These are phyloP conservation scores for Xylaria curta DNA, from an alignment of 495 filamentous ascomycete genomes.

Conservation along the genomic window DNA sequence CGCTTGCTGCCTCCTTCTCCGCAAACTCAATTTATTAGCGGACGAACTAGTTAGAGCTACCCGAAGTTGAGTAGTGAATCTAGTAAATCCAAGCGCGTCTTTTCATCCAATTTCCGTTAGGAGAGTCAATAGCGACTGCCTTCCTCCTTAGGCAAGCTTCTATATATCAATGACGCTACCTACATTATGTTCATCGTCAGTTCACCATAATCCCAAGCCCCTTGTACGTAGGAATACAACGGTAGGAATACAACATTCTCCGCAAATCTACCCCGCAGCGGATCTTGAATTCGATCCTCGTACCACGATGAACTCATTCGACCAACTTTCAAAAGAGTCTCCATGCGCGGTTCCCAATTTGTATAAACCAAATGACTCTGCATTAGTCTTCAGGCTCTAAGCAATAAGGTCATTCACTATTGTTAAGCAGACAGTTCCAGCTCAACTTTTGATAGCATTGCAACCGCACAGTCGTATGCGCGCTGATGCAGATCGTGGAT, in stretches of 20 bases:
- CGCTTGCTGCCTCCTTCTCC: not conserved
- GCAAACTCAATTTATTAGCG: not conserved
- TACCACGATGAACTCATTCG: not conserved
- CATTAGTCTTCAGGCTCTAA: not conserved
- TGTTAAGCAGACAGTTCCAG: not conserved
- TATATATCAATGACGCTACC: not conserved
- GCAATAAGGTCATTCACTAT: not conserved
- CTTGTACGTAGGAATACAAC: not conserved
- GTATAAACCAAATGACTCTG: not conserved
- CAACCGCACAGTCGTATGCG: not conserved
- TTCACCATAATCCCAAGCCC: not conserved
- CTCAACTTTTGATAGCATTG: not conserved
- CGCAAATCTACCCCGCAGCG: conserved; percentile 5
- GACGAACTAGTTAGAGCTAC: not conserved
- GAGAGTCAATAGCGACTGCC: not conserved
- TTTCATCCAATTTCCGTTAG: not conserved
- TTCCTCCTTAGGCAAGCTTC: conserved; percentile 7
- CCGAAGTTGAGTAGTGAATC: not conserved
- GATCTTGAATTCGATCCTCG: not conserved
- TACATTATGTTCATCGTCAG: not conserved
- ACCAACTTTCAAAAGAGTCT: not conserved
- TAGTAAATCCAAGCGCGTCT: not conserved
- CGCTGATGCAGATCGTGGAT: conserved; percentile 1
- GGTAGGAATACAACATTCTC: not conserved
- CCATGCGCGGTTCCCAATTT: not conserved